These are phyloP conservation scores for Paulownia fortunei DNA, from an alignment of 257 asterid genomes.

Conservation along the genomic window DNA sequence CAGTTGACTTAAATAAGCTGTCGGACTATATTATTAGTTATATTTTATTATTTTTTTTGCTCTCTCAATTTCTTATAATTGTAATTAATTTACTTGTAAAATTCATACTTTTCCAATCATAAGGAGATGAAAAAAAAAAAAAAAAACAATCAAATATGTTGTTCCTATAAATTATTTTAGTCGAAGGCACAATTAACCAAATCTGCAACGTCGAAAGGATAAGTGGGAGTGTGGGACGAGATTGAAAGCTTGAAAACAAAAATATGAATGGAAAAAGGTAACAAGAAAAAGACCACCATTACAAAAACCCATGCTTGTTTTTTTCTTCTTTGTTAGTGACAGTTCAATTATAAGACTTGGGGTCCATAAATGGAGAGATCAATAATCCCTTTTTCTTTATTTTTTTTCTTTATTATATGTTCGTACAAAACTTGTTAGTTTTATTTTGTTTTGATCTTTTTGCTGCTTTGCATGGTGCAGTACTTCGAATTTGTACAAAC, in stretches of 20 bases:
- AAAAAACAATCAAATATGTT: no score
- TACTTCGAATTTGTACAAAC: neutral
- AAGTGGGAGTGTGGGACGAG: neutral
- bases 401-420: neutral
- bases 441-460: no score
- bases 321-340: conserved; percentile 31
- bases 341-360: conserved; percentile 36
- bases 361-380: conserved; percentile 30
- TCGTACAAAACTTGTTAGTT: neutral
- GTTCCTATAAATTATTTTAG: no score
- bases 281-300: conserved; percentile 19
- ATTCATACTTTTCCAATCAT: no score
- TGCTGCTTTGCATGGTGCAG: conserved; percentile 30
- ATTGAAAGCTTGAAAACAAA: conserved; percentile 19
- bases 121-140: no score
- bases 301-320: conserved; percentile 37
- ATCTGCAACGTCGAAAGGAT: neutral
- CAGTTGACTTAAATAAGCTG: no score
- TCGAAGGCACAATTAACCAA: no score
- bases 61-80: no score
- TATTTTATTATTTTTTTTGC: neutral
- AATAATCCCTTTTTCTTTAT: neutral
- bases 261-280: conserved; percentile 23
- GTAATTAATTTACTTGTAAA: no score
- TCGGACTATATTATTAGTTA: neutral